Percentiles rank a stretch among this genome's conserved stretches.
phyloP scores from a whole-genome alignment of 2,329 filamentous ascomycete genomes.

The Sarocladiaceae sp. region DNA sequence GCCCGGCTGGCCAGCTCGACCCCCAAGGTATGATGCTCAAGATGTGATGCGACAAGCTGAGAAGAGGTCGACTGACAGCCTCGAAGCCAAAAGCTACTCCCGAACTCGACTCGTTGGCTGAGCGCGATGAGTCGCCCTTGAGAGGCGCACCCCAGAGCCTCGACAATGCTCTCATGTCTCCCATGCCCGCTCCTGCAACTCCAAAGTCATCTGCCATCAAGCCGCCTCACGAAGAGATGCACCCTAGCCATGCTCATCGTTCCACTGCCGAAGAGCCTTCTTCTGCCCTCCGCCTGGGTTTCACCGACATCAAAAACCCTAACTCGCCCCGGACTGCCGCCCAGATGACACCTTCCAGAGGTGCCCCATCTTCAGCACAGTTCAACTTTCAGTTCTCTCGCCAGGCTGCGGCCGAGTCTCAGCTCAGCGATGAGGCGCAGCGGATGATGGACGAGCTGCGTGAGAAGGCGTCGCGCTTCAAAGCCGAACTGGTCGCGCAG shows the following conservation, averaged over 20 bases:
- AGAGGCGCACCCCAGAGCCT: constrained; percentile 19
- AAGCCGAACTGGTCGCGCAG: constrained; percentile 58
- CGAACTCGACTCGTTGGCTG: constrained; percentile 35
- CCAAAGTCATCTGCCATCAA: constrained; percentile 63
- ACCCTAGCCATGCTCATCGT: constrained; percentile 74
- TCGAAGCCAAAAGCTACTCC: constrained; percentile 24
- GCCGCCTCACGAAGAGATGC: constrained; percentile 77
- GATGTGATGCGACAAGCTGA: constrained; percentile 9
- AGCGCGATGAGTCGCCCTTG: constrained; percentile 34
- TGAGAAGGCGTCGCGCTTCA: constrained; percentile 65
- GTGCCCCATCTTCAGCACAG: constrained; percentile 42
- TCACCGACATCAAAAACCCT: constrained; percentile 62
- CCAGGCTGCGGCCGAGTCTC: constrained; percentile 38
- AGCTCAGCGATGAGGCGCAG: constrained; percentile 56
- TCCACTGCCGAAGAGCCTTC: constrained; percentile 68
- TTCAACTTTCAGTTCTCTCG: constrained; percentile 66
- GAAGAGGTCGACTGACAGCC: neutral
- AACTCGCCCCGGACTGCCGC: constrained; percentile 34
- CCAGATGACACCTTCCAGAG: constrained; percentile 61
- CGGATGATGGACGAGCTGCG: constrained; percentile 61
- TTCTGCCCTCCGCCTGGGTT: constrained; percentile 75
- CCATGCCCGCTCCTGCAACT: constrained; percentile 37
- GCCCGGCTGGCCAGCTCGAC: constrained; percentile 30
- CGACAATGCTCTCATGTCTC: constrained; percentile 27
- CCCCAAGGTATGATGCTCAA: constrained; percentile 26